Percentiles rank a stretch among this genome's conserved stretches.
Conservation (phyloP, 169 alveolate genomes). For the Perkinsus marinus region DNA sequence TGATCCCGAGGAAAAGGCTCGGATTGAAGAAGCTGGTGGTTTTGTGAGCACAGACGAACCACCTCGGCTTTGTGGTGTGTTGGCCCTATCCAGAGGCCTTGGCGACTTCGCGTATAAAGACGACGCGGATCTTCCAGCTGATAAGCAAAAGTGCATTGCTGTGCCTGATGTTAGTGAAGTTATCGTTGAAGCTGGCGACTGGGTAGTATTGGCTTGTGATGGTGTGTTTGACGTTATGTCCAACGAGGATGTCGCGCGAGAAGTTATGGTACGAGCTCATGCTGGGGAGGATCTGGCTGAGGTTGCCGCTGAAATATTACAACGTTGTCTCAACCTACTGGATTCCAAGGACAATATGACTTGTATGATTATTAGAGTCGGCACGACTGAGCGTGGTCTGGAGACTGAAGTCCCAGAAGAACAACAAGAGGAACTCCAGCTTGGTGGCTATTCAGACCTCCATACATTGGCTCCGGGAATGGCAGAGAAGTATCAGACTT, state of each 20-base stretch:
- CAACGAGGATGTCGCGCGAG: neutral
- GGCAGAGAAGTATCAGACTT: neutral
- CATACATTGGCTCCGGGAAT: neutral
- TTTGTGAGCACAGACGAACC: neutral
- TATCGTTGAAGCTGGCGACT: neutral
- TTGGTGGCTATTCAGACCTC: neutral
- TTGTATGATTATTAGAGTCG: neutral
- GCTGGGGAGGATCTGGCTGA: neutral
- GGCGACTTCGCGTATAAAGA: neutral
- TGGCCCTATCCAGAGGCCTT: neutral
- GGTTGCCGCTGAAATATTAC: neutral
- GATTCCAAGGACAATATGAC: neutral
- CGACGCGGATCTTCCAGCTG: neutral
- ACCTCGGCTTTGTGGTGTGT: neutral
- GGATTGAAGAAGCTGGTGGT: conserved; percentile 24
- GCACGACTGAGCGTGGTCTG: neutral
- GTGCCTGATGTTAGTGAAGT: neutral
- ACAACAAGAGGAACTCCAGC: neutral
- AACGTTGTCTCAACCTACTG: neutral
- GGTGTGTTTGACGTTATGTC: neutral
- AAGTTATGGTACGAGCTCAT: neutral
- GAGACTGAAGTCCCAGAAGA: neutral
- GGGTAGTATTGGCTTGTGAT: neutral
- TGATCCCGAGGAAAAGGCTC: conserved; percentile 32
- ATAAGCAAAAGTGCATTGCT: neutral